Conservation (phyloP, 257 asterid species). For the Fraxinus cuspidata region DNA sequence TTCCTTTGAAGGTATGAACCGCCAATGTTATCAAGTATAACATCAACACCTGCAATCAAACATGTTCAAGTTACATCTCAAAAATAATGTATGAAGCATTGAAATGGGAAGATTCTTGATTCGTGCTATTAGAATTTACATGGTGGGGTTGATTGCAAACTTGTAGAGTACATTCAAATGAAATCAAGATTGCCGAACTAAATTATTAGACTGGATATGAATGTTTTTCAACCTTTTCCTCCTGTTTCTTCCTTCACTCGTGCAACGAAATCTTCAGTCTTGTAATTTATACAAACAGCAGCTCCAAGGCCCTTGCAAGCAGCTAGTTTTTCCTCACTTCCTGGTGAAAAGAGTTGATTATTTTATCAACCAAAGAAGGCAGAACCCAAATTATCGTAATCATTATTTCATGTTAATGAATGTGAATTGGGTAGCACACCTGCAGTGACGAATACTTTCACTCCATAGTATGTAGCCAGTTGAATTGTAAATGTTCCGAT, state of each 20-base stretch:
- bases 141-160: too few species aligned
- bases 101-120: neutral
- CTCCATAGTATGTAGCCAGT: constrained; percentile 72
- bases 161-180: neutral
- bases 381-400: neutral
- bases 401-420: constrained; percentile 9
- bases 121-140: neutral
- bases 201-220: too few species aligned
- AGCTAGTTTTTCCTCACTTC: constrained; percentile 86
- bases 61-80: constrained; percentile 13
- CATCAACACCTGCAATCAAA: constrained; percentile 66
- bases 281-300: constrained; percentile 93
- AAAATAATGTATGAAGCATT: neutral
- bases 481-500: constrained; percentile 97
- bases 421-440: constrained; percentile 44
- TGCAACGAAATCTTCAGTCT: constrained; percentile 67
- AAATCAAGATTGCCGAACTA: neutral
- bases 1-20: constrained; percentile 73
- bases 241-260: too few species aligned
- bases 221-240: too few species aligned
- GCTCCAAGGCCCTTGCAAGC: constrained; percentile 97
- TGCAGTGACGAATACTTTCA: constrained; percentile 88
- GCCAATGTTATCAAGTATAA: constrained; percentile 83
- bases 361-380: neutral
- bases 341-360: constrained; percentile 36